Base-by-base conservation (phyloP, 1,284 basidiomycete genomes). In the Apiotrichum porosum region DNA sequence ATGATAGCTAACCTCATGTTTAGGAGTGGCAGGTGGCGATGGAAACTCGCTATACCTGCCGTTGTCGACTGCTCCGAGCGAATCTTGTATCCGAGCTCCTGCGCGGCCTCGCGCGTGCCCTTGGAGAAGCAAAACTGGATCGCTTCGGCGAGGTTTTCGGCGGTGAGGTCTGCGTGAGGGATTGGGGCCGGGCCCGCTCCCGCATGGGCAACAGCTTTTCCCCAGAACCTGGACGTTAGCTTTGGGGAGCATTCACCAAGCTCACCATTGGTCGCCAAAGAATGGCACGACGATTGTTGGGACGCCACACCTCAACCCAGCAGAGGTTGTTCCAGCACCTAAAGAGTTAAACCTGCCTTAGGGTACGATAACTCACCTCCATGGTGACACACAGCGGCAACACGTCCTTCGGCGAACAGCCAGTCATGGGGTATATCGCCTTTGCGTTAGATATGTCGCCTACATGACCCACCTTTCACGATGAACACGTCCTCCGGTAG, bases 351-450 rank as follows among this genome's bases (percentile, higher is more conserved):
- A 15, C 23, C 3, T 17, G 9, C 4, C 15, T 9, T 9, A 9
- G 12, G 21, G 12, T 15, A 2, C 9, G 15, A 9, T 3, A 35
- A 55, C 64, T 57, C 28, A 64, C 70, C 83, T 5, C 83, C 83
- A 58, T 85, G 83, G 61, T 85, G 83, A n/a, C 82, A 81, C 0
- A 84, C 82, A 0, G 82, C 82, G 17, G 78, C 69, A 0, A 84
- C 81, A 10, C 81, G 69, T 28, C 61, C 62, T 0, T 69, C 61
- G 10, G 78, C 78, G 57, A 85, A 85, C 4, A 86, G 72, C 83
- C 83, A 86, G 65, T 85, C 83, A 62, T 85, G 83, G 0, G 83
- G 82, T 1, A 85, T n/a, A n/a, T n/a, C n/a, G n/a, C n/a, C n/a
- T n/a, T n/a, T n/a, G n/a, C n/a, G n/a, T n/a, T n/a, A n/a, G n/a